phyloP scores from a whole-genome alignment of 352 stramenopile genomes.

The Globisporangium cystogenes region DNA sequence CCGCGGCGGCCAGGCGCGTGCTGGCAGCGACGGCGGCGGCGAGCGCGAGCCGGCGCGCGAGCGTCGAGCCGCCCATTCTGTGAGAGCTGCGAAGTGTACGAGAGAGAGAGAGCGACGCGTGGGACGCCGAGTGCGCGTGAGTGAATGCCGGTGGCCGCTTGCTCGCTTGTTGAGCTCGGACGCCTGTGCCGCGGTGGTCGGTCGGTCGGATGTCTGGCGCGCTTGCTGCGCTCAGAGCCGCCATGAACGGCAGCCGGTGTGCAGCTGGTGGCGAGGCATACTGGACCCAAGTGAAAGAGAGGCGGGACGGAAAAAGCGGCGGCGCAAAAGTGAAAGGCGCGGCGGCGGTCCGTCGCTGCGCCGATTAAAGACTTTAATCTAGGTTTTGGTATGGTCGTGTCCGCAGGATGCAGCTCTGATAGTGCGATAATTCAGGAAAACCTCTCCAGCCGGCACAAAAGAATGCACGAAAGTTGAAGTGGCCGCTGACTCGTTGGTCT shows the following conservation, averaged over 20 bases:
- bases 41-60: neutral
- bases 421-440: no score
- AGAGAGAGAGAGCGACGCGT: neutral
- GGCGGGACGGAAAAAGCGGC: neutral
- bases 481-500: neutral
- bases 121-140: neutral
- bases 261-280: no score
- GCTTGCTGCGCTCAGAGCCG: no score
- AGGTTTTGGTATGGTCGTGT: neutral
- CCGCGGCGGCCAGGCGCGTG: slow-evolving; percentile 10
- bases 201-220: no score
- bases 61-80: neutral
- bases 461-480: neutral
- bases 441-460: neutral
- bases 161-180: no score
- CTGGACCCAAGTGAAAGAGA: no score
- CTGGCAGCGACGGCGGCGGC: neutral
- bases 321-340: neutral
- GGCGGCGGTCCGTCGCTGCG: no score
- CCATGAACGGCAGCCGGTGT: no score
- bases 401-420: no score
- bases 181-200: neutral
- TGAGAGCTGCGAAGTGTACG: neutral
- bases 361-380: no score
- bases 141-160: neutral